Conservation (phyloP, 2,329 filamentous ascomycete species). For the Paraphaeosphaeria minitans region DNA sequence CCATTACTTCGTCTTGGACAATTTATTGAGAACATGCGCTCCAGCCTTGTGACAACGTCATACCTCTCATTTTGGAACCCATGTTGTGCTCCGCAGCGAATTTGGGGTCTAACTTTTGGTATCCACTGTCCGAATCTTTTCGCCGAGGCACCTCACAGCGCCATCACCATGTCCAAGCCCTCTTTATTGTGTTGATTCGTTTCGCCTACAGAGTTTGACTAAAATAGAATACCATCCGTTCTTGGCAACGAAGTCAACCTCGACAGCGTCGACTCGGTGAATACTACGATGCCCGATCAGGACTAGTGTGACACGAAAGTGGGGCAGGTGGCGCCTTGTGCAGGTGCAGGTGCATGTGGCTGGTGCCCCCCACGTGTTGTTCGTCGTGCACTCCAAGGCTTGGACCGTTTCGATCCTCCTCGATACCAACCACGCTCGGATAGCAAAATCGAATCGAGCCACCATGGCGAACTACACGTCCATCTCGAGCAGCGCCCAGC, state of each 20-base stretch:
- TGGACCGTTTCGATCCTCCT: not conserved
- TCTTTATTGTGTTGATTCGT: not conserved
- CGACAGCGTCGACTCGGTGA: not conserved
- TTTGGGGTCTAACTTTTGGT: too few relatives aligned
- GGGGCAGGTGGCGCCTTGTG: too few relatives aligned
- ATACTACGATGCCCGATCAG: not conserved
- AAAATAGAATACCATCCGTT: not conserved
- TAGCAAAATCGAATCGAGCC: too few relatives aligned
- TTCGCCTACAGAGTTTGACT: not conserved
- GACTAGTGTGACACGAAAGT: not conserved
- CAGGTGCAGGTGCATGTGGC: not conserved
- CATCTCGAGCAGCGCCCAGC: constrained; percentile 2
- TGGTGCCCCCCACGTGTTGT: not conserved
- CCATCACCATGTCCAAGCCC: too few relatives aligned
- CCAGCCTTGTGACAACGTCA: too few relatives aligned
- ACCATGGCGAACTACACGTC: constrained; percentile 12
- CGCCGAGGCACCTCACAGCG: too few relatives aligned
- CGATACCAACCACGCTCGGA: not conserved
- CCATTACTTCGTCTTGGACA: too few relatives aligned
- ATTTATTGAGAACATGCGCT: too few relatives aligned
- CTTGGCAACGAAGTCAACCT: not conserved
- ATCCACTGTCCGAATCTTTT: too few relatives aligned
- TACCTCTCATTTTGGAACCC: too few relatives aligned
- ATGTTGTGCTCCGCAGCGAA: too few relatives aligned
- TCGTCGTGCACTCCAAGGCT: not conserved